Evolutionary conservation across 768 basidiomycete genomes (phyloP).

Genomic region (Lactifluus echinatus): DNA sequence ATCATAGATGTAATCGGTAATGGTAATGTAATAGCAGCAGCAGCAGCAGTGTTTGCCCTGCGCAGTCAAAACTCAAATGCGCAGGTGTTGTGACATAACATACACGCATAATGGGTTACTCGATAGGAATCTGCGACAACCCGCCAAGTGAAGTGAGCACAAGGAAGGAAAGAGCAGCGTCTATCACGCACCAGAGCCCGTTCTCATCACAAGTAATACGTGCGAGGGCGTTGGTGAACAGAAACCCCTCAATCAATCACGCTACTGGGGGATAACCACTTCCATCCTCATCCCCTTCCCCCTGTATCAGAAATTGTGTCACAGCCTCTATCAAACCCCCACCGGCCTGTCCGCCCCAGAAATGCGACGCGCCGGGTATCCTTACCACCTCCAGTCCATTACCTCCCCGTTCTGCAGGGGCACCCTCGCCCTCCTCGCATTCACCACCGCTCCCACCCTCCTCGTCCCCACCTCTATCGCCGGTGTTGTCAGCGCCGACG

Average conservation of each 20-base stretch:
- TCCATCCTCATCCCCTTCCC: background rate
- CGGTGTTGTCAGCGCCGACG: background rate
- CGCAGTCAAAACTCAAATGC: too few species aligned
- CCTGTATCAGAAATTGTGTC: slow-evolving; percentile 6
- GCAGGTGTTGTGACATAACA: too few species aligned
- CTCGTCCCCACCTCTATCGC: background rate
- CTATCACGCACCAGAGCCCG: background rate
- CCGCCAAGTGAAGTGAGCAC: background rate
- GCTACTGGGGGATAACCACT: background rate
- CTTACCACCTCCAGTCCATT: slow-evolving; percentile 13
- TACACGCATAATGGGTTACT: too few species aligned
- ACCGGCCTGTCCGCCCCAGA: slow-evolving; percentile 18
- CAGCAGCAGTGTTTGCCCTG: too few species aligned
- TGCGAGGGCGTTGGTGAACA: too few species aligned
- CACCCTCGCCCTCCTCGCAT: background rate
- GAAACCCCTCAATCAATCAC: too few species aligned
- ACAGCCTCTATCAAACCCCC: slow-evolving; percentile 16
- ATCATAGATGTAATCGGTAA: too few species aligned
- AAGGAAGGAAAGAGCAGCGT: background rate
- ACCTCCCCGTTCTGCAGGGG: background rate
- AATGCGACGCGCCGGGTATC: slow-evolving; percentile 18
- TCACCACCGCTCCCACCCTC: background rate
- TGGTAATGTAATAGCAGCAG: background rate
- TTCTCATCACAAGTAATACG: background rate
- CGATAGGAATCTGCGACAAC: background rate